These are phyloP conservation scores for Sanghuangporus sanghuang DNA, from an alignment of 1,284 basidiomycete genomes.

Conservation along the genomic window DNA sequence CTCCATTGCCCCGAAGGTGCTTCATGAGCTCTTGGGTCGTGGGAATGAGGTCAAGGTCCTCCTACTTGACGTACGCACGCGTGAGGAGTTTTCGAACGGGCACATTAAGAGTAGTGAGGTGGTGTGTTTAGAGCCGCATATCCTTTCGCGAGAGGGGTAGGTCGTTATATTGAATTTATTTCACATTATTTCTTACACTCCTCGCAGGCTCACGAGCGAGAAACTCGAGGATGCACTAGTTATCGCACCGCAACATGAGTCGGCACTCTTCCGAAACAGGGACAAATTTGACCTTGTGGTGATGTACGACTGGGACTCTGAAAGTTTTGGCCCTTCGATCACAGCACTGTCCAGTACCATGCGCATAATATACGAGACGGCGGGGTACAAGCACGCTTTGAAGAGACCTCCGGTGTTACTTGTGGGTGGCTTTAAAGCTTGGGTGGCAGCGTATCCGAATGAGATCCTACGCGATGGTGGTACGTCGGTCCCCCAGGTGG, in stretches of 20 bases:
- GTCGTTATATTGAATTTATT: conserved; percentile 25
- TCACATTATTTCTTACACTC: background rate
- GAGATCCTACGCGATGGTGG: conserved; percentile 36
- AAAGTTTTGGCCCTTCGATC: conserved; percentile 42
- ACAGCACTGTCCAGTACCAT: conserved; percentile 59
- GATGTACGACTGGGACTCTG: conserved; percentile 77
- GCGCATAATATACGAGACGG: conserved; percentile 66
- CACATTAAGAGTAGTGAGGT: conserved; percentile 68
- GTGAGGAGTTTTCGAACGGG: conserved; percentile 71
- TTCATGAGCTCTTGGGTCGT: conserved; percentile 56
- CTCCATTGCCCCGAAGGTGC: conserved; percentile 53
- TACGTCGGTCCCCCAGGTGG: conserved; percentile 19
- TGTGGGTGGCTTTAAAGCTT: conserved; percentile 81
- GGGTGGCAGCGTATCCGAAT: conserved; percentile 62
- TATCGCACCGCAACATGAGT: conserved; percentile 68
- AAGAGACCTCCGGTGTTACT: conserved; percentile 80
- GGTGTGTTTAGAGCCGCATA: conserved; percentile 83
- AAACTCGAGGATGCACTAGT: conserved; percentile 76
- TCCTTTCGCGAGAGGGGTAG: conserved; percentile 67
- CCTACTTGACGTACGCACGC: conserved; percentile 77
- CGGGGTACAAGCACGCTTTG: conserved; percentile 62
- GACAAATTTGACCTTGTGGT: conserved; percentile 90
- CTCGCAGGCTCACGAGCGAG: conserved; percentile 54
- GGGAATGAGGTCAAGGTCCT: conserved; percentile 57
- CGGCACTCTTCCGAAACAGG: conserved; percentile 70